Evolutionary conservation across 441 rosid species (phyloP).

Genomic region (Hura crepitans): DNA sequence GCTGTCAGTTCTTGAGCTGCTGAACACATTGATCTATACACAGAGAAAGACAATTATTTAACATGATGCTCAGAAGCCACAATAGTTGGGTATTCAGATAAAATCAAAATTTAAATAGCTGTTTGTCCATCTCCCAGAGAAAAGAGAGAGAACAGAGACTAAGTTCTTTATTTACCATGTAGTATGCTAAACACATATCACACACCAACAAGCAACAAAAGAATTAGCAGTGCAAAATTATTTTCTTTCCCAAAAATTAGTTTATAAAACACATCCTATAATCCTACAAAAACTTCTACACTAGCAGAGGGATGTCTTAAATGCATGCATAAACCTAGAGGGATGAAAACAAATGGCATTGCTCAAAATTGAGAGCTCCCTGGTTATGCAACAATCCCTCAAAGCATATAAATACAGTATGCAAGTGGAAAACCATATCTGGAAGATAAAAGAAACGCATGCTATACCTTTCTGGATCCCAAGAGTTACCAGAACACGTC

Average conservation of each 20-base stretch:
- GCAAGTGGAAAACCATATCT: no score
- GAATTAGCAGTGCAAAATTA: neutral
- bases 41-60: conserved; percentile 15
- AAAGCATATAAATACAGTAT: no score
- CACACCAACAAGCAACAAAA: conserved; percentile 4
- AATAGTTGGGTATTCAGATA: conserved; percentile 3
- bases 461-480: conserved; percentile 70
- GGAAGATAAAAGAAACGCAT: conserved; percentile 5
- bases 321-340: no score
- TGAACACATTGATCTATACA: conserved; percentile 56
- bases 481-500: conserved; percentile 58
- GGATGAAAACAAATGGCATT: no score
- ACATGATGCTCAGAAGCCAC: neutral
- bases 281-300: conserved; percentile 1
- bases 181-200: neutral
- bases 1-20: conserved; percentile 52
- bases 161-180: conserved; percentile 5
- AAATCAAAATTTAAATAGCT: neutral
- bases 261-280: neutral
- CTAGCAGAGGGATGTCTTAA: neutral
- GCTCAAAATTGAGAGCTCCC: no score
- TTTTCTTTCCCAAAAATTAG: neutral
- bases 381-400: no score
- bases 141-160: conserved; percentile 1
- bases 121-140: neutral